These are phyloP conservation scores for Talaromyces amestolkiae DNA, from an alignment of 2,329 filamentous ascomycete genomes.

Conservation along the genomic window DNA sequence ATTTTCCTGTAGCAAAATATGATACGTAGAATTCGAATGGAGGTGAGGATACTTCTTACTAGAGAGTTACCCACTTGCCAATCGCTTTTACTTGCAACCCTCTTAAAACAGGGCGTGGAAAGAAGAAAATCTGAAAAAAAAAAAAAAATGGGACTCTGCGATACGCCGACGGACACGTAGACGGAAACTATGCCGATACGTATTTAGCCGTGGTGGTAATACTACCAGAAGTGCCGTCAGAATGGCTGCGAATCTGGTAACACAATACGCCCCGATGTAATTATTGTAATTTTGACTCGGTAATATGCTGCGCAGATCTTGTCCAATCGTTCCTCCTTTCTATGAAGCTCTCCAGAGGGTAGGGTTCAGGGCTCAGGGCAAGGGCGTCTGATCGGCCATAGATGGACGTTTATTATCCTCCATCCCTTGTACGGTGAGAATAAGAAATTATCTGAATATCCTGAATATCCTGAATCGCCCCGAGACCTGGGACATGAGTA, in stretches of 20 bases:
- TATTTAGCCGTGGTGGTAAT: background rate
- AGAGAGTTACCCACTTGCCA: background rate
- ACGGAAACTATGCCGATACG: background rate
- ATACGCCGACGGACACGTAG: background rate
- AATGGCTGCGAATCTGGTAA: background rate
- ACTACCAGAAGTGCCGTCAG: background rate
- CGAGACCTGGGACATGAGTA: background rate
- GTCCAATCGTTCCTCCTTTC: background rate
- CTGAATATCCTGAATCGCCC: background rate
- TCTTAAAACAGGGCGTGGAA: background rate
- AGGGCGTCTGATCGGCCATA: background rate
- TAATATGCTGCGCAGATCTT: background rate
- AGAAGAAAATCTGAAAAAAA: background rate
- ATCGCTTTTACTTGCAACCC: background rate
- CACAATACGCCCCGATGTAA: background rate
- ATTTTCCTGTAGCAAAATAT: background rate
- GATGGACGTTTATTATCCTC: background rate
- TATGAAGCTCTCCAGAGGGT: background rate
- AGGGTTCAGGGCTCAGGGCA: slow-evolving; percentile 9
- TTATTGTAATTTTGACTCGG: background rate
- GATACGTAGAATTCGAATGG: background rate
- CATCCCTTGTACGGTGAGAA: background rate
- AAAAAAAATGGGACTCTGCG: background rate
- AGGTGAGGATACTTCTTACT: background rate
- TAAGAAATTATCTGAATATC: background rate